Evolutionary conservation across 495 filamentous ascomycete genomes (phyloP).

Genomic region (Neurospora sp.): DNA sequence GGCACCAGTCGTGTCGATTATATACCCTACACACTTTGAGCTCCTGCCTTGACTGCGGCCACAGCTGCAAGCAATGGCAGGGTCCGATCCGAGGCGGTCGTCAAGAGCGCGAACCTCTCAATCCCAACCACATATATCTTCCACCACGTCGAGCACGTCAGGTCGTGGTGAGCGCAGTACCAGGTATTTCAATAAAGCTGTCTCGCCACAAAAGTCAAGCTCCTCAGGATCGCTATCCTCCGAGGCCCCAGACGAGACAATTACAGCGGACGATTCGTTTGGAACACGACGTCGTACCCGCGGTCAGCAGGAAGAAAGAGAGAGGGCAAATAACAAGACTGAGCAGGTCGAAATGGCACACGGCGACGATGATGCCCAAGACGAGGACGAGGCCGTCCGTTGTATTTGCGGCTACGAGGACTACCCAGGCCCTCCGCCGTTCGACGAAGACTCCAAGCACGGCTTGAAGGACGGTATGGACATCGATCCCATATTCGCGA

Average conservation of each 20-base stretch:
- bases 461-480: constrained; percentile 39
- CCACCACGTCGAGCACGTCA: constrained; percentile 57
- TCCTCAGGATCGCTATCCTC: constrained; percentile 64
- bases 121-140: constrained; percentile 68
- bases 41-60: constrained; percentile 18
- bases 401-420: constrained; percentile 93
- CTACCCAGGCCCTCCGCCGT: constrained; percentile 78
- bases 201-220: constrained; percentile 62
- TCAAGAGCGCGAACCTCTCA: constrained; percentile 81
- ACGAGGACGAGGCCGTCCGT: constrained; percentile 88
- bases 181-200: constrained; percentile 58
- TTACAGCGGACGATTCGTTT: constrained; percentile 43
- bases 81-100: constrained; percentile 70
- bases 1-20: background rate
- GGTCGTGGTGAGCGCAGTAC: constrained; percentile 59
- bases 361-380: constrained; percentile 53
- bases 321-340: constrained; percentile 37
- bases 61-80: constrained; percentile 38
- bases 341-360: constrained; percentile 44
- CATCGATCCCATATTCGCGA: constrained; percentile 47
- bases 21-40: background rate
- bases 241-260: constrained; percentile 69
- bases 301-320: constrained; percentile 50
- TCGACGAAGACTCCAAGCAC: constrained; percentile 48
- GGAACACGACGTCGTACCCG: constrained; percentile 55